phyloP scores from a whole-genome alignment of 495 filamentous ascomycete genomes.

The Rostrohypoxylon terebratum region DNA sequence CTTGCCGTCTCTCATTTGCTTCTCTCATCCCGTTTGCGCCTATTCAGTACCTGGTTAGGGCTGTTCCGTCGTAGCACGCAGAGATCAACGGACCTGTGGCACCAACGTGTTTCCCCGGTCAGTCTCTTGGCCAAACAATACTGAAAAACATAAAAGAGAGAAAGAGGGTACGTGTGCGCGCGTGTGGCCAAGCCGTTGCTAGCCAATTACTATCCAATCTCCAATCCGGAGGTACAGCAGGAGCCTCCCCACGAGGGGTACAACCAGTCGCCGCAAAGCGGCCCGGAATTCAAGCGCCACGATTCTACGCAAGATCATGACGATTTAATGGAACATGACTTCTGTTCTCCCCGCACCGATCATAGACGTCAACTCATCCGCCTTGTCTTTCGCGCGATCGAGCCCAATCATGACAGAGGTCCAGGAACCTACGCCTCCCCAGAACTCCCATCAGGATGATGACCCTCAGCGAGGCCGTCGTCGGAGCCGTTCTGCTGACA shows the following conservation, averaged over 20 bases:
- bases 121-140: constrained; percentile 32
- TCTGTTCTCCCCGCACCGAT: constrained; percentile 59
- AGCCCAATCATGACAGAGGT: constrained; percentile 57
- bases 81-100: constrained; percentile 30
- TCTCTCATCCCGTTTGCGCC: constrained; percentile 21
- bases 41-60: constrained; percentile 25
- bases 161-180: constrained; percentile 13
- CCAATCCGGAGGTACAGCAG: constrained; percentile 21
- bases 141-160: not conserved
- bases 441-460: constrained; percentile 58
- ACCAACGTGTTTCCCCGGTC: constrained; percentile 42
- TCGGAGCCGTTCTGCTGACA: constrained; percentile 60
- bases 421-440: constrained; percentile 57
- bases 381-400: constrained; percentile 49
- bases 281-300: constrained; percentile 35
- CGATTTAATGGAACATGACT: constrained; percentile 57
- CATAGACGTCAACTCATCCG: constrained; percentile 54
- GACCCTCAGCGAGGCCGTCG: constrained; percentile 60
- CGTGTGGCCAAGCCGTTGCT: constrained; percentile 27
- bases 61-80: constrained; percentile 43
- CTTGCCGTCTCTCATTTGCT: constrained; percentile 17
- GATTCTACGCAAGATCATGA: constrained; percentile 42
- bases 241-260: constrained; percentile 36
- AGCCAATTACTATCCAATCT: constrained; percentile 36
- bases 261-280: constrained; percentile 30